Conservation (phyloP, 345 rosid species). For the Brassica carinata region DNA sequence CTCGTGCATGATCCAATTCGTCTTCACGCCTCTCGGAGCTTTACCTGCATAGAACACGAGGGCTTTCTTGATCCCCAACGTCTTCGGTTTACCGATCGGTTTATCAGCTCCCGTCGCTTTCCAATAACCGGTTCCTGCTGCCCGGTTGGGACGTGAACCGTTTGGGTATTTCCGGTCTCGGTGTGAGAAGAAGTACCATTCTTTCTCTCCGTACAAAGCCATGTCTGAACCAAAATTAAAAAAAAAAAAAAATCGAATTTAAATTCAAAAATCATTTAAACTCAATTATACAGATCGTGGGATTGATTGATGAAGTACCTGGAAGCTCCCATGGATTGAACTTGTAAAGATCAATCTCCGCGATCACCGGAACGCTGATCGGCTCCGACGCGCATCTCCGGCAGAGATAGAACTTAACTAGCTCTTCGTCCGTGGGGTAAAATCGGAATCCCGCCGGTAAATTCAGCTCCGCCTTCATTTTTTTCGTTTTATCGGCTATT, state of each 20-base stretch:
- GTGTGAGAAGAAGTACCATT: slow-evolving; percentile 92
- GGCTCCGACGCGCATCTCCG: slow-evolving; percentile 64
- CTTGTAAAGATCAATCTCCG: slow-evolving; percentile 86
- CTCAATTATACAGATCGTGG: background rate
- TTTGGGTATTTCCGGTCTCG: slow-evolving; percentile 89
- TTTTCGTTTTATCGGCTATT: slow-evolving; percentile 9
- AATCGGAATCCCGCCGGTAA: slow-evolving; percentile 93
- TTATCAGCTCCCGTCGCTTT: background rate
- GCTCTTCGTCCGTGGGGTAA: slow-evolving; percentile 93
- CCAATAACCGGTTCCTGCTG: background rate
- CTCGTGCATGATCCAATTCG: background rate
- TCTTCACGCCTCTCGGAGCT: background rate
- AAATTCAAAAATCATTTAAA: background rate
- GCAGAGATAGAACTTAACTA: slow-evolving; percentile 72
- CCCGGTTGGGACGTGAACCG: slow-evolving; percentile 56
- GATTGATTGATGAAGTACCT: slow-evolving; percentile 43
- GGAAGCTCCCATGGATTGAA: slow-evolving; percentile 94
- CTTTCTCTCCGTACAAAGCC: slow-evolving; percentile 86
- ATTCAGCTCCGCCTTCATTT: slow-evolving; percentile 57
- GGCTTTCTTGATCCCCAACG: background rate
- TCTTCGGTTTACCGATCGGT: background rate
- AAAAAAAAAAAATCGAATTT: background rate
- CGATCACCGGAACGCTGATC: slow-evolving; percentile 67
- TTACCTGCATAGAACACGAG: background rate
- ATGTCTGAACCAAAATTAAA: slow-evolving; percentile 43